phyloP scores from a whole-genome alignment of 768 basidiomycete genomes.

The Mycena olivaceomarginata region DNA sequence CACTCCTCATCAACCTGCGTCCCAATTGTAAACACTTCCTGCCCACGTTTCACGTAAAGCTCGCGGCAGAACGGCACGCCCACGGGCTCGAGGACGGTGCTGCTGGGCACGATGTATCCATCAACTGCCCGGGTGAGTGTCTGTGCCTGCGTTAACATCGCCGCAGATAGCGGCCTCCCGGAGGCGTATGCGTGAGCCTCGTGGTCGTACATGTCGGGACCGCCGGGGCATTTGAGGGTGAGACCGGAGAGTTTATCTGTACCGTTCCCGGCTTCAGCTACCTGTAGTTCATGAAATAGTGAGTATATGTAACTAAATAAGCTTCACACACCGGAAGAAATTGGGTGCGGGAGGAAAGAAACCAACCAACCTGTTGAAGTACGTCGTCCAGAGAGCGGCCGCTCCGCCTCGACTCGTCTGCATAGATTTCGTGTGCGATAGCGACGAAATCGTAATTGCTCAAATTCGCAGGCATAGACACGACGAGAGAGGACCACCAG shows the following conservation, averaged over 20 bases:
- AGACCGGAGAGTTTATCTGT: constrained; percentile 22
- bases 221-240: constrained; percentile 26
- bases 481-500: constrained; percentile 5
- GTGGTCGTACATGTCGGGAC: constrained; percentile 39
- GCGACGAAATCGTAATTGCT: constrained; percentile 34
- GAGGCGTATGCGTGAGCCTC: constrained; percentile 23
- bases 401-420: constrained; percentile 20
- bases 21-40: constrained; percentile 26
- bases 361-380: not conserved
- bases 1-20: constrained; percentile 13
- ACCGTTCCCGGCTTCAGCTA: constrained; percentile 25
- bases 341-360: not conserved
- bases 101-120: constrained; percentile 13
- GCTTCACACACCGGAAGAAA: not conserved
- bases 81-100: constrained; percentile 20
- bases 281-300: not conserved
- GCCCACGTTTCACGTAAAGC: not conserved
- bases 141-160: not conserved
- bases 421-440: constrained; percentile 21
- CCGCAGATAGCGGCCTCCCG: too few relatives aligned
- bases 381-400: constrained; percentile 29
- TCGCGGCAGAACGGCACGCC: constrained; percentile 18
- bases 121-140: not conserved
- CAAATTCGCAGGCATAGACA: constrained; percentile 6
- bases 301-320: not conserved